Conservation (phyloP, 1,284 basidiomycete genomes). For the Cutaneotrichosporon mucoides region DNA sequence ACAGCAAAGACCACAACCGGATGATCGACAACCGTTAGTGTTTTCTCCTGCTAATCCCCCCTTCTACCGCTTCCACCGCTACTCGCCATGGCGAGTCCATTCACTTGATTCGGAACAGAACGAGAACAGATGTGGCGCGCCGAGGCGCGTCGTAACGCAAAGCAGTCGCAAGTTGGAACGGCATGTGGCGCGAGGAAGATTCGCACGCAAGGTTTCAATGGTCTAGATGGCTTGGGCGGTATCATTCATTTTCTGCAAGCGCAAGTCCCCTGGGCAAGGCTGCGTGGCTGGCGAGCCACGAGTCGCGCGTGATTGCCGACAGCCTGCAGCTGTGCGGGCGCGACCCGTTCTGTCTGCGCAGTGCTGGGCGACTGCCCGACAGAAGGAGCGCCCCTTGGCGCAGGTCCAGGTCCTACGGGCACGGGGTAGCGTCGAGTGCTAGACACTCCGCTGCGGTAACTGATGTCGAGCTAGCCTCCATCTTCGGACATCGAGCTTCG, state of each 20-base stretch:
- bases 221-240: too few relatives aligned
- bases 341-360: background rate
- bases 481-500: background rate
- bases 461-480: conserved; percentile 1
- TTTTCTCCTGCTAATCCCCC: conserved; percentile 13
- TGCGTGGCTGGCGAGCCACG: too few relatives aligned
- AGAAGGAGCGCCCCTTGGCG: background rate
- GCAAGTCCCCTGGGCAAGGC: too few relatives aligned
- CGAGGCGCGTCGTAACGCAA: background rate
- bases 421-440: background rate
- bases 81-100: conserved; percentile 5
- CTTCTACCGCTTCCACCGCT: conserved; percentile 11
- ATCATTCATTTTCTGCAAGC: too few relatives aligned
- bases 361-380: background rate
- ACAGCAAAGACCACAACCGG: conserved; percentile 73
- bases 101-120: background rate
- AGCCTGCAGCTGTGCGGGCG: background rate
- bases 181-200: background rate
- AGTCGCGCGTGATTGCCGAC: too few relatives aligned
- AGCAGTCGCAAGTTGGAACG: background rate
- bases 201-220: background rate
- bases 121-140: background rate
- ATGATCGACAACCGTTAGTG: conserved; percentile 99
- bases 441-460: conserved; percentile 1
- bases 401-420: background rate